These are phyloP conservation scores for Talaromyces sp. DNA, from an alignment of 2,329 filamentous ascomycete genomes.

Conservation along the genomic window DNA sequence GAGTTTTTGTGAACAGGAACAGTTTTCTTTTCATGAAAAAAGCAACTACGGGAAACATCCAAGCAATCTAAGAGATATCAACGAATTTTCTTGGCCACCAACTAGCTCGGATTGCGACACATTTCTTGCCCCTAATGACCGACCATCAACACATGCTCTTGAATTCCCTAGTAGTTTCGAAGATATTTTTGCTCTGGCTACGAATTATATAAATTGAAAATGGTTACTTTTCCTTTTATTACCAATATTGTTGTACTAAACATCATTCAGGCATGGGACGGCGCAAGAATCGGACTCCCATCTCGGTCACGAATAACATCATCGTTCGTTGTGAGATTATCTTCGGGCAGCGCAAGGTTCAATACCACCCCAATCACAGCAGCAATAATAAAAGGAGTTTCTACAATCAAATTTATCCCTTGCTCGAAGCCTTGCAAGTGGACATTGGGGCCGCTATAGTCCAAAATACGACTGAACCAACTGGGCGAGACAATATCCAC, in stretches of 20 bases:
- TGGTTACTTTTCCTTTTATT: background rate
- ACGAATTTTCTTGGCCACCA: constrained; percentile 1
- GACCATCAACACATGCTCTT: background rate
- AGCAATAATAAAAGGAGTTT: constrained; percentile 27
- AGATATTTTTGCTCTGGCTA: constrained; percentile 6
- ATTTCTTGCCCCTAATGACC: background rate
- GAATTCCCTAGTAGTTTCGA: constrained; percentile 8
- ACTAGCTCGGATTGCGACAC: background rate
- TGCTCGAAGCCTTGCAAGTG: constrained; percentile 61
- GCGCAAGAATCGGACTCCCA: background rate
- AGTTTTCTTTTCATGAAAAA: background rate
- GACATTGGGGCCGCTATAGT: constrained; percentile 64
- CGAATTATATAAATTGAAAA: constrained; percentile 8
- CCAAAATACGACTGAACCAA: constrained; percentile 69
- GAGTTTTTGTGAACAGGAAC: constrained; percentile 4
- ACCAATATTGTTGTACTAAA: background rate
- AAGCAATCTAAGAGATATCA: too few species aligned
- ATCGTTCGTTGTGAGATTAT: background rate
- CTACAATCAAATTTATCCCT: constrained; percentile 24
- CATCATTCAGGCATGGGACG: background rate
- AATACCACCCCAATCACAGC: constrained; percentile 25
- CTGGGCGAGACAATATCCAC: constrained; percentile 62
- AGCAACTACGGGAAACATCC: too few species aligned
- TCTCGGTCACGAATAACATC: background rate
- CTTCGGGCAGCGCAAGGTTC: constrained; percentile 18